A percentile compares a stretch with the other conserved stretches of the same genome.
Conservation (phyloP, 768 basidiomycete species). For the Tricholoma sp. region DNA sequence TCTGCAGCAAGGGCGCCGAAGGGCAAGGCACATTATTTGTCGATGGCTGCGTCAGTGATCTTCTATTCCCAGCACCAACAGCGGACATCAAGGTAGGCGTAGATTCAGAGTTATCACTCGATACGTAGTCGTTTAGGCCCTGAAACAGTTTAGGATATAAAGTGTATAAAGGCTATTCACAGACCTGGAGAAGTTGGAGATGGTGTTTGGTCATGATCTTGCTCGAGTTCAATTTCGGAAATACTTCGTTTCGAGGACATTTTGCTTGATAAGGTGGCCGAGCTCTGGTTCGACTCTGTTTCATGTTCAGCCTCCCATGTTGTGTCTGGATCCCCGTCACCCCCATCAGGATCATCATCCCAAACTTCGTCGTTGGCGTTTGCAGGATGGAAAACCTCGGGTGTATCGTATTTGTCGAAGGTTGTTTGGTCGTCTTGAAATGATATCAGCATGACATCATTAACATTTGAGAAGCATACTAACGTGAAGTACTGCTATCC, state of each 20-base stretch:
- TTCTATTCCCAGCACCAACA: not conserved
- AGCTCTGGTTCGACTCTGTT: slow-evolving; percentile 46
- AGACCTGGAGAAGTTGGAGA: slow-evolving; percentile 42
- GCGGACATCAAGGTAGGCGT: not conserved
- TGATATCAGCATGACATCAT: not conserved
- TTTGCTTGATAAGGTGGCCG: slow-evolving; percentile 51
- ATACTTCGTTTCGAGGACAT: slow-evolving; percentile 52
- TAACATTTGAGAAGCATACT: not conserved
- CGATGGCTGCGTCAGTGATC: not conserved
- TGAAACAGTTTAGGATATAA: not conserved
- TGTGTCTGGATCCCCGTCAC: slow-evolving; percentile 38
- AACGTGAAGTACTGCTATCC: not conserved
- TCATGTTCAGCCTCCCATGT: slow-evolving; percentile 45
- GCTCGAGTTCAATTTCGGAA: slow-evolving; percentile 27
- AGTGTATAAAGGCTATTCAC: not conserved
- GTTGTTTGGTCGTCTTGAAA: not conserved
- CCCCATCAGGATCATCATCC: slow-evolving; percentile 36
- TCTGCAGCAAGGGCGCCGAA: not conserved
- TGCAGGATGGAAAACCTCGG: not conserved
- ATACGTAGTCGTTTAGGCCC: slow-evolving; percentile 14
- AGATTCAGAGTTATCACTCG: slow-evolving; percentile 2
- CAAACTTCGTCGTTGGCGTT: slow-evolving; percentile 14
- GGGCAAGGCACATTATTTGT: not conserved
- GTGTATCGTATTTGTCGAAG: not conserved
- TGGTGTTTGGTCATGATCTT: slow-evolving; percentile 20